Evolutionary conservation across 2,329 filamentous ascomycete genomes (phyloP), one percentile per base, ranked within the genome.

Genomic region (Aspergillus hortae): DNA sequence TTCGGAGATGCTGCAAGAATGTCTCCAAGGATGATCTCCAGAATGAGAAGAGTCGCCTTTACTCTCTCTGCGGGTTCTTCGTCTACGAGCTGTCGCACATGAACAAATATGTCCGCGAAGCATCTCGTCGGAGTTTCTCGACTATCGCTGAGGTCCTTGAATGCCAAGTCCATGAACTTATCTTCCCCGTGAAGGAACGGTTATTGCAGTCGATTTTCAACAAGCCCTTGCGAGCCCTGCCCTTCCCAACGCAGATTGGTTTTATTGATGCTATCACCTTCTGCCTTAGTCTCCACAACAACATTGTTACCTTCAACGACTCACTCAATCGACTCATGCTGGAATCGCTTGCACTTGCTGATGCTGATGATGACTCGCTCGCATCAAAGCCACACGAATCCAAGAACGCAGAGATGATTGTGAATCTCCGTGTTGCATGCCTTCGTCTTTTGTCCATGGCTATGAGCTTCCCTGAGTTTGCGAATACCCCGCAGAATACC

Each of bases 251-350:
- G 2, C 95, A 99, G 74, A 99, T 99, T 60, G 95, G 94, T 4
- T 97, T 95, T 66, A 96, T 99, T 61, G 95, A 99, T 68, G 94
- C 94, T 1, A 91, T 99, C 66, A 96, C 90, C 0, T 99, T 95
- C 71, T 95, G 95, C 66, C 83, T 99, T 75, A 87, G 87, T 51
- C 79, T 99, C 45, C 92, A 95, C 68, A 85, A 87, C 45, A 88
- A 94, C 58, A 92, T 96, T 64, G 85, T 99, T 23, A 84, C 87
- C 6, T 96, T 97, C 68, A 94, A 96, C 59, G 92, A 97, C 46
- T 86, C 92, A 57, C 80, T 97, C 23, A 95, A 94, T 60, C 84
- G 94, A 42, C 77, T 99, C 40, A 80, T 99, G 54, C 89, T 95
- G 82, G 94, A 99, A 73, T 95, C 92, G 5, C 78, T 99, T 38